phyloP scores from a whole-genome alignment of 305 asterid genomes.

The Salvia sclarea region DNA sequence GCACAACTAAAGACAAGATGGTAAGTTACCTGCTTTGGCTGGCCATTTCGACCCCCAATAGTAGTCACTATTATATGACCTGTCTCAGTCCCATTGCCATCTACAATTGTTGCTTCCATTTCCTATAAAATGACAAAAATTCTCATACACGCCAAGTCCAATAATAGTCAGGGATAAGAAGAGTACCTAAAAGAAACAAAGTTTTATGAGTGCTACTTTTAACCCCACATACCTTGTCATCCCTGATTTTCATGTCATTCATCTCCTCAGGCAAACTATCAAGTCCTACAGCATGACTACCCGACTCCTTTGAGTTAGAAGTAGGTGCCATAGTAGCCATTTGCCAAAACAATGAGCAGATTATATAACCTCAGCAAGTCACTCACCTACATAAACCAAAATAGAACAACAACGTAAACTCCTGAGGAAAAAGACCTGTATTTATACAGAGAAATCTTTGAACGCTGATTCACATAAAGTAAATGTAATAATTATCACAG shows the following conservation, averaged over 20 bases:
- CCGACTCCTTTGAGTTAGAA: conserved; percentile 51
- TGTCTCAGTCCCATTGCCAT: conserved; percentile 67
- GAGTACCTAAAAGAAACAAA: conserved; percentile 13
- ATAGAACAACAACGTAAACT: not conserved
- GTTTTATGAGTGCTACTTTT: not conserved
- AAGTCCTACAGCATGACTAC: conserved; percentile 44
- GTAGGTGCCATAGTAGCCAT: conserved; percentile 58
- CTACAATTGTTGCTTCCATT: conserved; percentile 59
- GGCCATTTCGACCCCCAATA: conserved; percentile 66
- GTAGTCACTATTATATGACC: conserved; percentile 69
- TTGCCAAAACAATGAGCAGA: conserved; percentile 29
- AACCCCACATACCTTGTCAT: conserved; percentile 52
- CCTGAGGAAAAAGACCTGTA: conserved; percentile 2
- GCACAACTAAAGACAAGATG: conserved; percentile 22
- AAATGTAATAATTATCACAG: conserved; percentile 24
- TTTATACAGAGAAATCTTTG: conserved; percentile 15
- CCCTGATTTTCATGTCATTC: conserved; percentile 70
- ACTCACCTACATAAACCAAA: conserved; percentile 46
- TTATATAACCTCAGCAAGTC: conserved; percentile 42
- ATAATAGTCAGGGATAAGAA: conserved; percentile 26
- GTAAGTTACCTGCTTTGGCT: conserved; percentile 62
- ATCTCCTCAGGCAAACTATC: conserved; percentile 66
- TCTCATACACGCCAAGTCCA: conserved; percentile 16
- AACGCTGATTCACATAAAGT: conserved; percentile 16
- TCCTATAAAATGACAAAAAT: conserved; percentile 42